These are phyloP conservation scores for Coleophoma crateriformis DNA, from an alignment of 2,329 filamentous ascomycete species.

Conservation along the genomic window DNA sequence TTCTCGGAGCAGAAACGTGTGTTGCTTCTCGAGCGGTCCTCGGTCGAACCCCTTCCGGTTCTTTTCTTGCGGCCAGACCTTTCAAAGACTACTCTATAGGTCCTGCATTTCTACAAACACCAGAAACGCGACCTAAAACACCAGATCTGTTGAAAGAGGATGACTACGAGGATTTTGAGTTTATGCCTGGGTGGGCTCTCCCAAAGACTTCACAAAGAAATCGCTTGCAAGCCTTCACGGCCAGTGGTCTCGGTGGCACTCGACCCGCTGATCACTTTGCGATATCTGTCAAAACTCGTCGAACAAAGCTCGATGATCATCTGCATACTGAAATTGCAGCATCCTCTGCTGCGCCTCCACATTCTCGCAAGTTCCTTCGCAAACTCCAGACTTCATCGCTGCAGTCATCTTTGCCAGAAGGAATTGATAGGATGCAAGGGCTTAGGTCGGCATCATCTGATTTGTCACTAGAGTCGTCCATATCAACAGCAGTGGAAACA, in stretches of 20 bases:
- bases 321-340: conserved; percentile 5
- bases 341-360: conserved; percentile 7
- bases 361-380: conserved; percentile 11
- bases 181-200: conserved; percentile 28
- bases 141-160: conserved; percentile 15
- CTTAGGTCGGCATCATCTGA: background rate
- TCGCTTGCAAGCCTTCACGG: conserved; percentile 37
- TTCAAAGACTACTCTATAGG: conserved; percentile 35
- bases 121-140: conserved; percentile 13
- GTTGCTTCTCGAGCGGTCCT: background rate
- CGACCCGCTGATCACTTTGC: conserved; percentile 60
- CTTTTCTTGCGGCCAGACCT: conserved; percentile 41
- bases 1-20: conserved; percentile 3
- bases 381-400: background rate
- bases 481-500: background rate
- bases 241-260: conserved; percentile 54
- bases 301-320: conserved; percentile 7
- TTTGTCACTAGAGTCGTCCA: background rate
- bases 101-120: conserved; percentile 11
- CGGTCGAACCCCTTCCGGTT: conserved; percentile 43
- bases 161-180: conserved; percentile 20
- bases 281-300: conserved; percentile 38
- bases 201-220: conserved; percentile 3
- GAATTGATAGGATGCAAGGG: no score
- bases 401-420: background rate